Evolutionary conservation across 2,329 filamentous ascomycete species (phyloP).

Genomic region (Pseudocercospora macadamiae): DNA sequence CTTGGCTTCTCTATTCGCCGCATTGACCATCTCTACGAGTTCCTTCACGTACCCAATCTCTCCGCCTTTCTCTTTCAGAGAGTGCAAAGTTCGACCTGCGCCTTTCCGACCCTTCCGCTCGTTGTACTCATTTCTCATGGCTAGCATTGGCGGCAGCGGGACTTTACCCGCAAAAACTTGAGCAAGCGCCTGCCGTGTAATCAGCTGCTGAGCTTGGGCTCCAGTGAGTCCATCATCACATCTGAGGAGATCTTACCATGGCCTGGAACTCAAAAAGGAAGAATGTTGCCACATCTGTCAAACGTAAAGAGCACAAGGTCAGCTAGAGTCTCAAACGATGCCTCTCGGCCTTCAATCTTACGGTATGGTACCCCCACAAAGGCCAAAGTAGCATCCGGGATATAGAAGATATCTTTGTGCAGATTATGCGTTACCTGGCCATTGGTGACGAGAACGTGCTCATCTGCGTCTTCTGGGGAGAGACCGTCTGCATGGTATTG

Average conservation of each 20-base stretch:
- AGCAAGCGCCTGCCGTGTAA: conserved; percentile 50
- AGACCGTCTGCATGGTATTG: conserved; percentile 53
- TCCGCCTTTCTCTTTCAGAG: conserved; percentile 40
- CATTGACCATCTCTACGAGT: conserved; percentile 46
- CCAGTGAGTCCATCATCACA: neutral
- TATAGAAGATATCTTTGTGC: conserved; percentile 73
- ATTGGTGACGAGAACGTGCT: conserved; percentile 63
- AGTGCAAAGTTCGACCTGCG: conserved; percentile 50
- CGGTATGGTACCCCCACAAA: conserved; percentile 69
- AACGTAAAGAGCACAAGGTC: conserved; percentile 53
- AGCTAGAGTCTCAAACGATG: neutral
- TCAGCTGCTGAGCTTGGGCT: neutral
- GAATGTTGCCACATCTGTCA: conserved; percentile 69
- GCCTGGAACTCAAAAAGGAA: conserved; percentile 72
- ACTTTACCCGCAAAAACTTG: conserved; percentile 59
- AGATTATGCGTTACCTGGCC: conserved; percentile 65
- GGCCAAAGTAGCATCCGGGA: conserved; percentile 63
- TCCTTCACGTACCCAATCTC: conserved; percentile 47
- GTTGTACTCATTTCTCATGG: conserved; percentile 49
- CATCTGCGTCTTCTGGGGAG: conserved; percentile 52
- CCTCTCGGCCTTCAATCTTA: conserved; percentile 38
- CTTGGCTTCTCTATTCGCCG: conserved; percentile 20
- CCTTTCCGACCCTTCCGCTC: conserved; percentile 43
- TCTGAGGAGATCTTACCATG: conserved; percentile 38
- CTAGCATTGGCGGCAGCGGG: conserved; percentile 48